Evolutionary conservation across 2,329 filamentous ascomycete species (phyloP).

Genomic region (Aspergillus ustus): DNA sequence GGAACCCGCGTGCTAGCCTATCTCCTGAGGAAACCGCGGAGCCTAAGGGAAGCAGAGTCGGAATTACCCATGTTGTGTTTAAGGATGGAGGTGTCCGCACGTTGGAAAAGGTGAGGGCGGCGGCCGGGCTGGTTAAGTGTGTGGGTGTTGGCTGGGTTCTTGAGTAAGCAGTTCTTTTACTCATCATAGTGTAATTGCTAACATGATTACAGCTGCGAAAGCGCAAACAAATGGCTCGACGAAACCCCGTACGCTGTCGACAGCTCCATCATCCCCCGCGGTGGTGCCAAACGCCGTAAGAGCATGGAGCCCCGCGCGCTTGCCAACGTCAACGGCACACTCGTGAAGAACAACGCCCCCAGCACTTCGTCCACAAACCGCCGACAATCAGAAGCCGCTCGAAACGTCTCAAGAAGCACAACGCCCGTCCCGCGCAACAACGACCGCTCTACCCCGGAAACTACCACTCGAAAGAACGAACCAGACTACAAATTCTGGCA

Average conservation of each 20-base stretch:
- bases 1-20: conserved; percentile 63
- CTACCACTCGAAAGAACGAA: conserved; percentile 13
- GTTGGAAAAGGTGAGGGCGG: conserved; percentile 76
- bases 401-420: conserved; percentile 40
- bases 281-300: conserved; percentile 73
- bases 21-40: conserved; percentile 40
- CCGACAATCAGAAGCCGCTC: conserved; percentile 37
- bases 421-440: conserved; percentile 31
- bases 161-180: conserved; percentile 64
- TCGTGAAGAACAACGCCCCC: conserved; percentile 48
- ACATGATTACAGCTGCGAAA: conserved; percentile 65
- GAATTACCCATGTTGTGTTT: conserved; percentile 86
- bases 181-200: conserved; percentile 11
- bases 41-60: conserved; percentile 58
- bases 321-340: conserved; percentile 69
- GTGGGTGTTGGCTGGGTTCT: conserved; percentile 88
- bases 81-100: conserved; percentile 84
- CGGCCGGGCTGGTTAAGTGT: conserved; percentile 76
- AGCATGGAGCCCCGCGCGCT: conserved; percentile 78
- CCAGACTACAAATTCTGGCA: conserved; percentile 27
- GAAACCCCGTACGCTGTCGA: conserved; percentile 73
- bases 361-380: conserved; percentile 33
- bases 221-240: conserved; percentile 76
- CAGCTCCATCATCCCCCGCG: conserved; percentile 68
- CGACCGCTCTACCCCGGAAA: conserved; percentile 22